Evolutionary conservation across 2,329 filamentous ascomycete genomes (phyloP).

Genomic region (Pleomassaria siparia): DNA sequence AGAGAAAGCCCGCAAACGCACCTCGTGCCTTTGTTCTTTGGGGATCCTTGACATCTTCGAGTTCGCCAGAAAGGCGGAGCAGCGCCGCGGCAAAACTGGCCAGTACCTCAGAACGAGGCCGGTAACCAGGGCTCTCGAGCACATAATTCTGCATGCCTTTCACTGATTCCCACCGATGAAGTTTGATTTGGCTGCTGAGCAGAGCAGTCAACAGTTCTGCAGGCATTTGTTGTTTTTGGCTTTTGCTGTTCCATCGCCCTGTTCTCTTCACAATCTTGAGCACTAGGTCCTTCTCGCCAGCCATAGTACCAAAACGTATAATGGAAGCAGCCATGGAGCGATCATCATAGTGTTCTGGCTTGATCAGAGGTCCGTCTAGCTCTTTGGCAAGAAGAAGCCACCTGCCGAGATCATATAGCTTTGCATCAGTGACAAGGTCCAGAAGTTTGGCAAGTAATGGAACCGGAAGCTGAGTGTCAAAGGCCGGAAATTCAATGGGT

Average conservation of each 20-base stretch:
- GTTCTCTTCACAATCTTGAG: conserved; percentile 31
- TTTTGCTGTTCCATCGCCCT: conserved; percentile 17
- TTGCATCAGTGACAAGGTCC: conserved; percentile 51
- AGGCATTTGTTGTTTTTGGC: conserved; percentile 31
- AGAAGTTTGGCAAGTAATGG: conserved; percentile 54
- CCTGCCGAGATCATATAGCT: conserved; percentile 52
- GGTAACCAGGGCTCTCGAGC: conserved; percentile 25
- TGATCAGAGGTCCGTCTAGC: conserved; percentile 57
- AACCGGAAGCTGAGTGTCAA: conserved; percentile 49
- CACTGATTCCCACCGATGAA: conserved; percentile 46
- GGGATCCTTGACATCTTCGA: conserved; percentile 9
- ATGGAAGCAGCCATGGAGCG: conserved; percentile 55
- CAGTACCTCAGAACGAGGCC: conserved; percentile 28
- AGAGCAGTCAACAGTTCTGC: conserved; percentile 42
- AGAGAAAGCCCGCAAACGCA: conserved; percentile 32
- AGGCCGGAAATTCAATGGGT: conserved; percentile 49
- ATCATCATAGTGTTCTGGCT: conserved; percentile 47
- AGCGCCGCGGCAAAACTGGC: conserved; percentile 34
- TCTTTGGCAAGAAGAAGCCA: conserved; percentile 57
- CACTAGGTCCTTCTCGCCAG: conserved; percentile 46
- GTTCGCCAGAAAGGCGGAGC: conserved; percentile 22
- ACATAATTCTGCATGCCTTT: conserved; percentile 40
- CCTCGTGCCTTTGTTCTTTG: conserved; percentile 18
- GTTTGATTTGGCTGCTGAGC: conserved; percentile 46
- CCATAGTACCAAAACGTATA: conserved; percentile 56